These are phyloP conservation scores for Microbotryum violaceum DNA, from an alignment of 1,284 basidiomycete genomes.

Conservation along the genomic window DNA sequence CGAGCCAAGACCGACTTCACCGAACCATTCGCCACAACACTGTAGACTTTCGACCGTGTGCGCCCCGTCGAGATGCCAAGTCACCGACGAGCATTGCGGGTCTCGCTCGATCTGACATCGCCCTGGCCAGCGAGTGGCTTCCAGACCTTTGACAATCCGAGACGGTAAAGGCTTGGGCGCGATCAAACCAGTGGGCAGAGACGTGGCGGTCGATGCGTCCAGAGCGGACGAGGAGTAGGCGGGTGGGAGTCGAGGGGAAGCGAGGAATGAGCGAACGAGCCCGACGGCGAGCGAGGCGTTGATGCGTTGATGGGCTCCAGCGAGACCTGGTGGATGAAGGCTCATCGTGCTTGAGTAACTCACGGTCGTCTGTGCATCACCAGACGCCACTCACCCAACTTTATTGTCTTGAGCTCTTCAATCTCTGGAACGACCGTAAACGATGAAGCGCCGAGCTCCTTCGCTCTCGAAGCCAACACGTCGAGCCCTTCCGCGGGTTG, in stretches of 20 bases:
- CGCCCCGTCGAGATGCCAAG: constrained; percentile 92
- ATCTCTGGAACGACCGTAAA: constrained; percentile 54
- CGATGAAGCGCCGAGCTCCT: constrained; percentile 59
- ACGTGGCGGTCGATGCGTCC: constrained; percentile 8
- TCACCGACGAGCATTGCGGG: constrained; percentile 46
- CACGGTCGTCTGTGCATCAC: too few relatives aligned
- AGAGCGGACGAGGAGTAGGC: constrained; percentile 33
- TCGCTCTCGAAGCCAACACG: constrained; percentile 60
- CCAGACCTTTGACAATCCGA: constrained; percentile 57
- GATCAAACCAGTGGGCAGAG: constrained; percentile 7
- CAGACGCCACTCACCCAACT: constrained; percentile 52
- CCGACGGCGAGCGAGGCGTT: constrained; percentile 85
- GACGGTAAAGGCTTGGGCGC: constrained; percentile 45
- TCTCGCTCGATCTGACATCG: constrained; percentile 79
- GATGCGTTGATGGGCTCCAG: constrained; percentile 79
- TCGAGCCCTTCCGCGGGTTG: constrained; percentile 64
- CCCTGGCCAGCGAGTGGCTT: constrained; percentile 83
- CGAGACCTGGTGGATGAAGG: constrained; percentile 53
- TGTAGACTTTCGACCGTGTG: constrained; percentile 87
- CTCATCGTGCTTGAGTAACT: background rate
- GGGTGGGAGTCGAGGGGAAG: constrained; percentile 38
- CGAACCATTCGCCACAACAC: constrained; percentile 78
- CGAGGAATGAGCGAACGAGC: constrained; percentile 63
- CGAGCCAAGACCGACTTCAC: constrained; percentile 16
- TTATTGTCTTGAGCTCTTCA: constrained; percentile 50